These are phyloP conservation scores for Mycena sanguinolenta DNA, from an alignment of 768 basidiomycete genomes.

Conservation along the genomic window DNA sequence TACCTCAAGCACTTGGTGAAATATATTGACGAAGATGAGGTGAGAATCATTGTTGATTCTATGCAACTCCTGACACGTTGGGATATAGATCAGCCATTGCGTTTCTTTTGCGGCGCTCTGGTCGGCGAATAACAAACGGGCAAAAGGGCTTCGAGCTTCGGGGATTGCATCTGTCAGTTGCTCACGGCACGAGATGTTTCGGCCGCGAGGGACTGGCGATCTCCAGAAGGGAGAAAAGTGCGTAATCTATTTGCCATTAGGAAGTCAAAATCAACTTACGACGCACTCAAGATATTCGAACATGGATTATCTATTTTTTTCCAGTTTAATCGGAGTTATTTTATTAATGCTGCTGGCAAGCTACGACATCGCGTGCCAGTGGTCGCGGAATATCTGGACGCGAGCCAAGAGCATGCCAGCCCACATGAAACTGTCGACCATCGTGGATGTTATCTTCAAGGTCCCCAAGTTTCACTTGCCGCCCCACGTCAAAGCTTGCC, in stretches of 20 bases:
- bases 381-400: slow-evolving; percentile 30
- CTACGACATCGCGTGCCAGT: slow-evolving; percentile 48
- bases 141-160: background rate
- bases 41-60: no score
- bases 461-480: background rate
- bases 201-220: background rate
- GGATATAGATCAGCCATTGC: background rate
- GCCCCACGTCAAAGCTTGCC: background rate
- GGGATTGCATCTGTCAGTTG: background rate
- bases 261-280: background rate
- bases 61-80: background rate
- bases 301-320: background rate
- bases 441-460: background rate
- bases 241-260: no score
- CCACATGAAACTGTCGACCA: background rate
- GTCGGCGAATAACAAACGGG: background rate
- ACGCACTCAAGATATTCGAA: background rate
- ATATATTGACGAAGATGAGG: slow-evolving; percentile 10
- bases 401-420: slow-evolving; percentile 1
- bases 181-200: background rate
- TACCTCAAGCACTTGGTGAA: slow-evolving; percentile 16
- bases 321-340: background rate
- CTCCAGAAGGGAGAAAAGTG: background rate
- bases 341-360: background rate
- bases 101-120: background rate